Conservation (phyloP, 495 filamentous ascomycete genomes). For the Penicillium salamii region DNA sequence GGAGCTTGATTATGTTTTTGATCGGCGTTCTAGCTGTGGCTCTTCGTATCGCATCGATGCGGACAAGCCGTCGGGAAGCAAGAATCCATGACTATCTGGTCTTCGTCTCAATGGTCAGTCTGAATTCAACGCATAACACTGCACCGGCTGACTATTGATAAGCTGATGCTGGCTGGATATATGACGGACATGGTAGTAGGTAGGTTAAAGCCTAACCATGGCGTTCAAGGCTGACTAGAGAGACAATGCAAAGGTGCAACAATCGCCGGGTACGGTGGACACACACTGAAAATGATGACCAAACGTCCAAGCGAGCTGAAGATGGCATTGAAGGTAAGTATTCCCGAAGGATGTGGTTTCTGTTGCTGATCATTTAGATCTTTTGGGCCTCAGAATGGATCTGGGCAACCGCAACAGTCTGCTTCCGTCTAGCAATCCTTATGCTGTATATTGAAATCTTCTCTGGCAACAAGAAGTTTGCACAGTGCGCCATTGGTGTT, state of each 20-base stretch:
- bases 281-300: slow-evolving; percentile 2
- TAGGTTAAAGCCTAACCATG: not conserved
- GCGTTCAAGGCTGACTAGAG: not conserved
- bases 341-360: not conserved
- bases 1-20: slow-evolving; percentile 4
- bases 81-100: slow-evolving; percentile 12
- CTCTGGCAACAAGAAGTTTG: slow-evolving; percentile 1
- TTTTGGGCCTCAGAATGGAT: slow-evolving; percentile 19
- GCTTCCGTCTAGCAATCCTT: slow-evolving; percentile 13
- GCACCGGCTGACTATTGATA: not conserved
- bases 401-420: slow-evolving; percentile 9
- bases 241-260: not conserved
- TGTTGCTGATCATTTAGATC: not conserved
- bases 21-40: slow-evolving; percentile 1
- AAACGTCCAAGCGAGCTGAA: slow-evolving; percentile 1
- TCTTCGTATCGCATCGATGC: slow-evolving; percentile 1
- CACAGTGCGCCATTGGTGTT: slow-evolving; percentile 4
- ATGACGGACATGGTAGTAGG: slow-evolving; percentile 5
- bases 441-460: slow-evolving; percentile 12
- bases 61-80: not conserved
- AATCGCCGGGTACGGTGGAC: slow-evolving; percentile 7
- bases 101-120: slow-evolving; percentile 5
- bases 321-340: slow-evolving; percentile 9
- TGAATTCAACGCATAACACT: not conserved
- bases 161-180: slow-evolving; percentile 2